phyloP scores from a whole-genome alignment of 371 early-diverging fungal genomes.

The Lichtheimia hyalospora region DNA sequence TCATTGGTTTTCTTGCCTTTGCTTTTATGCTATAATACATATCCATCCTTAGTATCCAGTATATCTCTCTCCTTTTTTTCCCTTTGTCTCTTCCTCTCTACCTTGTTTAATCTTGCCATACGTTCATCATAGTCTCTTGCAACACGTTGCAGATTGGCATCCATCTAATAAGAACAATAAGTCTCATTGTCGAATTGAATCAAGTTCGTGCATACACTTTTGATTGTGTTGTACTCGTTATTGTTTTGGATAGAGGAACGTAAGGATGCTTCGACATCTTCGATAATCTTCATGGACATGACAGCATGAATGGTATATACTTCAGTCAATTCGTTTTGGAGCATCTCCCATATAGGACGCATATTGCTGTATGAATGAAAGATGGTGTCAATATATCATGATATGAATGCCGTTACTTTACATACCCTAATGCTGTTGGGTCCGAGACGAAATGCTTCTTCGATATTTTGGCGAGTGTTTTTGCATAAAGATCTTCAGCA shows the following conservation, averaged over 20 bases:
- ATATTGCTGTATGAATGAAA: constrained; percentile 7
- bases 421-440: constrained; percentile 47
- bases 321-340: constrained; percentile 44
- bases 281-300: constrained; percentile 38
- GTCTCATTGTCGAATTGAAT: constrained; percentile 5
- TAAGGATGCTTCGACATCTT: constrained; percentile 47
- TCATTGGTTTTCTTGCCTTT: constrained; percentile 36
- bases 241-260: constrained; percentile 24
- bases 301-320: constrained; percentile 45
- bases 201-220: constrained; percentile 14
- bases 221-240: constrained; percentile 17
- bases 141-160: constrained; percentile 37
- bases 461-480: constrained; percentile 46
- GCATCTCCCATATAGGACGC: constrained; percentile 38
- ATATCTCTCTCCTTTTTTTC: neutral
- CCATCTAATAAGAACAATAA: constrained; percentile 22
- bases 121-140: constrained; percentile 52
- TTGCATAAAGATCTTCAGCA: constrained; percentile 55
- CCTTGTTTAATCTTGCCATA: constrained; percentile 36
- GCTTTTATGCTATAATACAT: constrained; percentile 33
- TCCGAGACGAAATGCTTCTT: constrained; percentile 52
- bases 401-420: neutral
- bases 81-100: neutral
- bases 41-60: neutral
- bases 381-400: no score